These are phyloP conservation scores for Artemisia tridentata DNA, from an alignment of 129 eudicot genomes.

Conservation along the genomic window DNA sequence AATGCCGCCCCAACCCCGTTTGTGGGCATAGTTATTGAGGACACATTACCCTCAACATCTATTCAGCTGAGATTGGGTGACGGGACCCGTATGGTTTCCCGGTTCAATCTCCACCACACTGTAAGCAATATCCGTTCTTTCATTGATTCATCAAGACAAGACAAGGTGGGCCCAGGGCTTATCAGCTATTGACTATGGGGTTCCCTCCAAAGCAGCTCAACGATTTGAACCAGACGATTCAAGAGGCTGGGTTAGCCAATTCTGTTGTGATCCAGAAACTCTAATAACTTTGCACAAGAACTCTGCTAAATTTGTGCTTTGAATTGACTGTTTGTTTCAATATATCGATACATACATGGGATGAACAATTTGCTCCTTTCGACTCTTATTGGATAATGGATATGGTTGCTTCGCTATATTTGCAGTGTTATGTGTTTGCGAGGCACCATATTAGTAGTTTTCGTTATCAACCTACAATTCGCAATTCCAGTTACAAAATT, in stretches of 20 bases:
- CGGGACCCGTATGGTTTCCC: no score
- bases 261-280: slow-evolving; percentile 89
- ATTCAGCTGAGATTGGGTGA: slow-evolving; percentile 44
- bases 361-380: slow-evolving; percentile 6
- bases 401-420: slow-evolving; percentile 7
- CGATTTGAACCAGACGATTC: slow-evolving; percentile 81
- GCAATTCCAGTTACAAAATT: neutral
- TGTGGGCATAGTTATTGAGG: slow-evolving; percentile 60
- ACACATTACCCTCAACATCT: slow-evolving; percentile 68
- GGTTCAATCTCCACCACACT: slow-evolving; percentile 14
- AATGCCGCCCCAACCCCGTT: slow-evolving; percentile 59
- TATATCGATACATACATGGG: neutral
- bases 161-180: slow-evolving; percentile 55
- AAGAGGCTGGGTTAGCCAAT: slow-evolving; percentile 82
- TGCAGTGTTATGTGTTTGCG: slow-evolving; percentile 16
- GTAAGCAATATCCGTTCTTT: slow-evolving; percentile 68
- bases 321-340: neutral
- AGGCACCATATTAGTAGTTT: slow-evolving; percentile 7
- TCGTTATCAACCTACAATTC: neutral
- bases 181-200: slow-evolving; percentile 75
- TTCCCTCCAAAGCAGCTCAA: slow-evolving; percentile 87
- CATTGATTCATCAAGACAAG: slow-evolving; percentile 84
- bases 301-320: slow-evolving; percentile 1
- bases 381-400: slow-evolving; percentile 16
- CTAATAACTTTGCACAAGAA: slow-evolving; percentile 31